These are phyloP conservation scores for Tulasnella calospora DNA, from an alignment of 768 basidiomycete genomes.

Conservation along the genomic window DNA sequence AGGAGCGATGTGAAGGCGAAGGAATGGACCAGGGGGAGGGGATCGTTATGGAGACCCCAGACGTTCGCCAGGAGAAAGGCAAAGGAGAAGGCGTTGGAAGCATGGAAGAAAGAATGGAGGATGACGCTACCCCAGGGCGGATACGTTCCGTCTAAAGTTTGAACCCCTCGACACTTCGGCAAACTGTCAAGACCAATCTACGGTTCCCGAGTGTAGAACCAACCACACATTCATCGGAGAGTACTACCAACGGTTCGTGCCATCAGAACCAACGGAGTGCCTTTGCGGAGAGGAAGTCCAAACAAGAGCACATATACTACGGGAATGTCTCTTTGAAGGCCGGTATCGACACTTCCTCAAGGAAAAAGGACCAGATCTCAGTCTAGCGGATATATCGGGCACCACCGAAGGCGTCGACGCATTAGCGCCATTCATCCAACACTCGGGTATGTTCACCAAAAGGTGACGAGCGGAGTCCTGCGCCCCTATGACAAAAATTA, in stretches of 20 bases:
- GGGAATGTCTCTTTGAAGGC: background rate
- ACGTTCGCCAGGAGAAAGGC: background rate
- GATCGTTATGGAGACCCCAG: background rate
- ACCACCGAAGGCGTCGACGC: background rate
- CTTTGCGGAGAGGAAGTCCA: conserved; percentile 5
- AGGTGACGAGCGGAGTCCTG: too few species aligned
- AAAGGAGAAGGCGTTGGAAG: background rate
- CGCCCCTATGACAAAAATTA: too few species aligned
- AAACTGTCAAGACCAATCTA: background rate
- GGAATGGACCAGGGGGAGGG: background rate
- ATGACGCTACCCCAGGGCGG: background rate
- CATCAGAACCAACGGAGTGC: background rate
- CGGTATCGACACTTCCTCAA: conserved; percentile 14
- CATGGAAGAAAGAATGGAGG: too few species aligned
- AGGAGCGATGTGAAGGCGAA: too few species aligned
- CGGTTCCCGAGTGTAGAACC: conserved; percentile 3
- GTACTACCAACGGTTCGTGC: conserved; percentile 10
- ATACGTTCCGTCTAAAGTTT: background rate
- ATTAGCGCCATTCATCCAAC: background rate
- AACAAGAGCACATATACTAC: conserved; percentile 9
- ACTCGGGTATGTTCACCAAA: background rate
- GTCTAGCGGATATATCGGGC: too few species aligned
- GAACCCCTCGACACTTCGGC: background rate
- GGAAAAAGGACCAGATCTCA: too few species aligned
- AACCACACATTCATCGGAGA: background rate